Evolutionary conservation across 2,329 filamentous ascomycete genomes (phyloP), one percentile per base, ranked within the genome.

Genomic region (Aspergillus chevalieri): DNA sequence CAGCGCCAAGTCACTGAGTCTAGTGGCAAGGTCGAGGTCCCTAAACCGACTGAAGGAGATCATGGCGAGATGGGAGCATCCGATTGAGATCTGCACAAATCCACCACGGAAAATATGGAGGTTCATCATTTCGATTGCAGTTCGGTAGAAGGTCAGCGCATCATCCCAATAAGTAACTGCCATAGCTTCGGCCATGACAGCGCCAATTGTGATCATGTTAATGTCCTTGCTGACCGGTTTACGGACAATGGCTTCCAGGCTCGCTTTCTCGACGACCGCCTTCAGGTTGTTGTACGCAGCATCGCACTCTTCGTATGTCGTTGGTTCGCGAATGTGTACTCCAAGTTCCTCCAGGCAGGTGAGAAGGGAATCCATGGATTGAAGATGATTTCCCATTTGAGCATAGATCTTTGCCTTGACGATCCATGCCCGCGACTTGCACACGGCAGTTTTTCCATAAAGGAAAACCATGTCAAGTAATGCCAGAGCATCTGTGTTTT

Each of bases 381-480:
- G 79, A 19, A 77, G 71, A 24, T 84, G 82, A 55, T 95, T 82
- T 1, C 90, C 89, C 48, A 79, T 78, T 61, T 91, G 83, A 1
- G 86, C 82, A 59, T 84, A 82, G 43, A 95, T 85, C 45, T 89
- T 82, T 5, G 88, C 90, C 64, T 89, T 84, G 33, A 96, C 74
- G 38, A 95, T 85, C 73, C 86, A 94, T 0, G 89, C 88, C 7
- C 87, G 85, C 1, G 88, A 87, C 70, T 89, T 93, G 67, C 95
- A 90, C 5, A 87, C 79, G 0, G 87, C 73, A 15, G 83, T 83
- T 56, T 79, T 84, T 0, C 87, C 88, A 58, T 87, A 80, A 28
- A 72, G 67, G 58, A 93, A 87, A 4, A 94, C 81, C 2, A 79
- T 81, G 19, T 81, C 70, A 10, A 95, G 78, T n/a, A 92, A 71